phyloP scores from a whole-genome alignment of 2,329 filamentous ascomycete species.

The Apiospora sp. region DNA sequence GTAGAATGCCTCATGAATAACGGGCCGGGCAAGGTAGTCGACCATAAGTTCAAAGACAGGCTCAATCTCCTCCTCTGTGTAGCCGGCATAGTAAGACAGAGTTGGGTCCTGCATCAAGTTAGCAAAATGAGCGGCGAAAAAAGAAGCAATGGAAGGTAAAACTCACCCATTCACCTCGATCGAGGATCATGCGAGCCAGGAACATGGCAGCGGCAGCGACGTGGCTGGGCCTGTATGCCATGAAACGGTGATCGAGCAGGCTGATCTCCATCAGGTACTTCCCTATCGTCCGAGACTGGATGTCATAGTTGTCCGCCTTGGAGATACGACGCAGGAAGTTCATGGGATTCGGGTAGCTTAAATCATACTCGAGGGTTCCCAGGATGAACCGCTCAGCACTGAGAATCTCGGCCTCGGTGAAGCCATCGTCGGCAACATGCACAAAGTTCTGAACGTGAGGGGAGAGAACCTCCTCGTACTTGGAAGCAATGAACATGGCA shows the following conservation, averaged over 20 bases:
- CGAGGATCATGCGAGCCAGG: conserved; percentile 86
- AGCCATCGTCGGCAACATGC: conserved; percentile 95
- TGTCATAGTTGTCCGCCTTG: conserved; percentile 99
- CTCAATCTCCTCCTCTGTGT: conserved; percentile 90
- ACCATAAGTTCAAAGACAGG: conserved; percentile 95
- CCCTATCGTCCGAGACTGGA: conserved; percentile 93
- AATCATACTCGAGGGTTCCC: conserved; percentile 89
- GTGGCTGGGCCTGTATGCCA: conserved; percentile 87
- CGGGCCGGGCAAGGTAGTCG: conserved; percentile 90
- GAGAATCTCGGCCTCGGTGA: conserved; percentile 92
- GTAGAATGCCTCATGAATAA: conserved; percentile 96
- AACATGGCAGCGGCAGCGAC: conserved; percentile 96
- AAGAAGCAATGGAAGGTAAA: not conserved
- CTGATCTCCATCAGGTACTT: conserved; percentile 99
- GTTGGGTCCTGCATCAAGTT: conserved; percentile 73
- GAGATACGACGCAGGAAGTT: conserved; percentile 99
- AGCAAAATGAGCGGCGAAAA: conserved; percentile 37
- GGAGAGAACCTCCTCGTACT: conserved; percentile 98
- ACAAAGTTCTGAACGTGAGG: conserved; percentile 97
- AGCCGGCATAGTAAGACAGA: conserved; percentile 89
- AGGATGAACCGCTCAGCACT: conserved; percentile 97
- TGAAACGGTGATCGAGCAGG: conserved; percentile 92
- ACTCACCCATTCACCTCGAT: conserved; percentile 89
- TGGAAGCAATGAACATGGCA: conserved; percentile 99
- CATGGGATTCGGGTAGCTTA: conserved; percentile 99